Evolutionary conservation across 352 stramenopile genomes (phyloP).

Genomic region (Pythium rhizo-oryzae): DNA sequence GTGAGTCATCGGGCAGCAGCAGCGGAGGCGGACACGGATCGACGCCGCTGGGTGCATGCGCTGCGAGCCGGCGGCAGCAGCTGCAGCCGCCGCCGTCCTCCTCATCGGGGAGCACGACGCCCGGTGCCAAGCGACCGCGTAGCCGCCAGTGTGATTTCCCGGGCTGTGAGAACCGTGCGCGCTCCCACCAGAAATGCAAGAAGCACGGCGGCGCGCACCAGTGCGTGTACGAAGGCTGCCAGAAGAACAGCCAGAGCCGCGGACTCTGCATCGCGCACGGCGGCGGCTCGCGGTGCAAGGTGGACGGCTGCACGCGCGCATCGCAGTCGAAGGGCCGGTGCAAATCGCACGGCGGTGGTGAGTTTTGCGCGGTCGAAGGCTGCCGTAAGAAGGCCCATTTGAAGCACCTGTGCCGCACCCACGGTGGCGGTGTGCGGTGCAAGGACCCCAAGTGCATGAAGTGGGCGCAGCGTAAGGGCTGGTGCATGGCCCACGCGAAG

Average conservation of each 20-base stretch:
- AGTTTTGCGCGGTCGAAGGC: slow-evolving; percentile 80
- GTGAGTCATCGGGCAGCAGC: neutral
- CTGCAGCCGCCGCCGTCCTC: slow-evolving; percentile 1
- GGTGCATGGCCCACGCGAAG: slow-evolving; percentile 90
- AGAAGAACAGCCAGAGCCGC: slow-evolving; percentile 88
- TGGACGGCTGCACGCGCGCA: slow-evolving; percentile 76
- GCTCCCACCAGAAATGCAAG: slow-evolving; percentile 89
- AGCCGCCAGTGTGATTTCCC: slow-evolving; percentile 64
- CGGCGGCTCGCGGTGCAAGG: slow-evolving; percentile 77
- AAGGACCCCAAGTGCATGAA: slow-evolving; percentile 82
- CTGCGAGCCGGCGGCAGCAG: slow-evolving; percentile 9
- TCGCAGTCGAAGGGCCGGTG: slow-evolving; percentile 87
- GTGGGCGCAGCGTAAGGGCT: slow-evolving; percentile 87
- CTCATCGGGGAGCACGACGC: slow-evolving; percentile 2
- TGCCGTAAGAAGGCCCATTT: slow-evolving; percentile 88
- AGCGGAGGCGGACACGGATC: neutral
- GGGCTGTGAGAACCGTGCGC: slow-evolving; percentile 76
- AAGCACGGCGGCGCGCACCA: slow-evolving; percentile 88
- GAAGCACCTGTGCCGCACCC: slow-evolving; percentile 85
- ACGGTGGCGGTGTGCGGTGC: slow-evolving; percentile 83
- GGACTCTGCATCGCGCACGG: slow-evolving; percentile 86
- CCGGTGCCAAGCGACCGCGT: slow-evolving; percentile 18
- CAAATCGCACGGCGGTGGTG: slow-evolving; percentile 82
- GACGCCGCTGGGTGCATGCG: neutral
- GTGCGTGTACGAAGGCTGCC: slow-evolving; percentile 82